phyloP scores from a whole-genome alignment of 352 stramenopile genomes.

The Phytophthora nicotianae region DNA sequence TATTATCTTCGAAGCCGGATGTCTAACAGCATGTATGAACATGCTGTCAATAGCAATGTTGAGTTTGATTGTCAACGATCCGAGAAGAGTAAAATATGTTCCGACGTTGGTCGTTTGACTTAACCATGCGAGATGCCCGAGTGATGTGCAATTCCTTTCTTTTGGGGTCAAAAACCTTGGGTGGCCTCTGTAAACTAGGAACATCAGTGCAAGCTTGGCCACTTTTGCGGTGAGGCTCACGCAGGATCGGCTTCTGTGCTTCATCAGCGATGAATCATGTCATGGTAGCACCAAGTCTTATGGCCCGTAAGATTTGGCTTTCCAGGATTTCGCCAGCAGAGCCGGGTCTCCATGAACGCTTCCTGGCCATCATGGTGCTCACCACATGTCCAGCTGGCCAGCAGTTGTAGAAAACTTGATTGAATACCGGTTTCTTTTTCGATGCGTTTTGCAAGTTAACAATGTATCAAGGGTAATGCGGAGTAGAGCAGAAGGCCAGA shows the following conservation, averaged over 20 bases:
- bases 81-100: conserved; percentile 11
- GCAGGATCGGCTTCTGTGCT: conserved; percentile 16
- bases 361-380: conserved; percentile 11
- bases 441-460: conserved; percentile 5
- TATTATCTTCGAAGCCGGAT: no score
- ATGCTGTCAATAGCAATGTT: no score
- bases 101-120: conserved; percentile 10
- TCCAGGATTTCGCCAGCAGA: conserved; percentile 5
- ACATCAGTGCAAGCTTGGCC: conserved; percentile 17
- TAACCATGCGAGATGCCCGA: background rate
- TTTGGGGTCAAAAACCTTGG: no score
- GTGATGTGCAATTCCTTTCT: conserved; percentile 7
- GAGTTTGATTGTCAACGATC: background rate
- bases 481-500: no score
- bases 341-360: conserved; percentile 1
- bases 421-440: background rate
- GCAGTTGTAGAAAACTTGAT: conserved; percentile 21
- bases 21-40: no score
- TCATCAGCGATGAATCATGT: no score
- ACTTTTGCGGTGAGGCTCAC: conserved; percentile 17
- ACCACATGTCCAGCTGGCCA: conserved; percentile 28
- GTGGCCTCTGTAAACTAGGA: no score
- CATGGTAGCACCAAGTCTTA: no score
- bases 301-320: conserved; percentile 10
- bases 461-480: background rate